phyloP scores from a whole-genome alignment of 495 filamentous ascomycete genomes.

The Xylaria curta region DNA sequence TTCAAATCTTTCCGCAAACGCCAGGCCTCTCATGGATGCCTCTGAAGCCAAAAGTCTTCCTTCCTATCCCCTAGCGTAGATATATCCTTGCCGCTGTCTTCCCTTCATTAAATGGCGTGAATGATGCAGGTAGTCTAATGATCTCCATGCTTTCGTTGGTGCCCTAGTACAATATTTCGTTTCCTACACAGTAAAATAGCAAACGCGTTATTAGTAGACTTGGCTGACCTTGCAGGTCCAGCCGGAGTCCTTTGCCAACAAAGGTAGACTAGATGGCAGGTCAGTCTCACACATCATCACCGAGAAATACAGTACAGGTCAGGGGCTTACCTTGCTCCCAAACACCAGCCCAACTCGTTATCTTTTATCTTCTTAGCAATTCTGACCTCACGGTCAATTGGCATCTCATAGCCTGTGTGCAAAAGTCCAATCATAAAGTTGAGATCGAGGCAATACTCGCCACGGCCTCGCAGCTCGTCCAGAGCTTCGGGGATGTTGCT shows the following conservation, averaged over 20 bases:
- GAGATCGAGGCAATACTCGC: conserved; percentile 91
- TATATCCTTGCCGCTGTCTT: conserved; percentile 4
- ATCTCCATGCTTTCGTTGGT: conserved; percentile 19
- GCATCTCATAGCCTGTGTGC: conserved; percentile 98
- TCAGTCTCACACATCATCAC: conserved; percentile 43
- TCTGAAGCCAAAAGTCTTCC: conserved; percentile 2
- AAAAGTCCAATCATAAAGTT: conserved; percentile 93
- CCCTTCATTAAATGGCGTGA: conserved; percentile 13
- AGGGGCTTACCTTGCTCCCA: conserved; percentile 83
- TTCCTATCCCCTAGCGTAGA: conserved; percentile 12
- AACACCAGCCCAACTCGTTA: conserved; percentile 96
- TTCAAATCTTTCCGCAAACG: conserved; percentile 21
- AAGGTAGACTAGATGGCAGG: conserved; percentile 46
- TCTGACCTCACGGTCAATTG: conserved; percentile 90
- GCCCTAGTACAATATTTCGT: background rate
- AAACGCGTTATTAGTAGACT: conserved; percentile 41
- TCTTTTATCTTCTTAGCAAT: conserved; percentile 98
- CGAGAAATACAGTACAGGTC: background rate
- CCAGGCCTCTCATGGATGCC: conserved; percentile 19
- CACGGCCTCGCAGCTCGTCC: conserved; percentile 75
- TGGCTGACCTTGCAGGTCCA: conserved; percentile 58
- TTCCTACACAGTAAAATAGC: background rate
- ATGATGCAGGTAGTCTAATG: conserved; percentile 17
- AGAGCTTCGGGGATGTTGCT: conserved; percentile 72
- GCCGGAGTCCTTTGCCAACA: conserved; percentile 52